Conservation (phyloP, 495 filamentous ascomycete genomes). For the Endocarpon pusillum region DNA sequence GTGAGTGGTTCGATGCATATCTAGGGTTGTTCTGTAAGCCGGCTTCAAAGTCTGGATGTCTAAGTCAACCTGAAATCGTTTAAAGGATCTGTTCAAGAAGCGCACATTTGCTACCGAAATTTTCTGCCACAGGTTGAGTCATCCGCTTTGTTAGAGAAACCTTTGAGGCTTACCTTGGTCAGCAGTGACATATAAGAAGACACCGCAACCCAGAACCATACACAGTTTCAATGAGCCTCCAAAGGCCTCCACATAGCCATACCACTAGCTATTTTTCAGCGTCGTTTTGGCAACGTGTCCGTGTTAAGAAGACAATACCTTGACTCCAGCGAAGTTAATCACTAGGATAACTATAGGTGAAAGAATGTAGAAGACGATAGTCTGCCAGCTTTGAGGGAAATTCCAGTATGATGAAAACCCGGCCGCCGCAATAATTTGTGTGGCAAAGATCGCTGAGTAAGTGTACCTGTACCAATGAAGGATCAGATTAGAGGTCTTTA, state of each 20-base stretch:
- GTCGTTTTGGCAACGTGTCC: too few species aligned
- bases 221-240: neutral
- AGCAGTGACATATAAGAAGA: neutral
- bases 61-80: too few species aligned
- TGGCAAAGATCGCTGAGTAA: slow-evolving; percentile 13
- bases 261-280: too few species aligned
- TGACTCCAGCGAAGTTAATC: neutral
- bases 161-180: too few species aligned
- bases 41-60: neutral
- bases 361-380: neutral
- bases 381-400: neutral
- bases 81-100: too few species aligned
- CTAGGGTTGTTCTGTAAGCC: slow-evolving; percentile 13
- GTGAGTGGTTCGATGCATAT: slow-evolving; percentile 14
- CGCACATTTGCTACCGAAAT: neutral
- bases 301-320: too few species aligned
- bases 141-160: too few species aligned
- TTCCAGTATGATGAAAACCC: slow-evolving; percentile 9
- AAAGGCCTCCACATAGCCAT: neutral
- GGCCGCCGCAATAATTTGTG: slow-evolving; percentile 10
- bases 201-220: neutral
- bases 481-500: too few species aligned
- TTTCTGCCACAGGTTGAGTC: too few species aligned
- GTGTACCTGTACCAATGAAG: too few species aligned
- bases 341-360: neutral